phyloP scores from a whole-genome alignment of 768 basidiomycete species.

The Leccinum sublutescens region DNA sequence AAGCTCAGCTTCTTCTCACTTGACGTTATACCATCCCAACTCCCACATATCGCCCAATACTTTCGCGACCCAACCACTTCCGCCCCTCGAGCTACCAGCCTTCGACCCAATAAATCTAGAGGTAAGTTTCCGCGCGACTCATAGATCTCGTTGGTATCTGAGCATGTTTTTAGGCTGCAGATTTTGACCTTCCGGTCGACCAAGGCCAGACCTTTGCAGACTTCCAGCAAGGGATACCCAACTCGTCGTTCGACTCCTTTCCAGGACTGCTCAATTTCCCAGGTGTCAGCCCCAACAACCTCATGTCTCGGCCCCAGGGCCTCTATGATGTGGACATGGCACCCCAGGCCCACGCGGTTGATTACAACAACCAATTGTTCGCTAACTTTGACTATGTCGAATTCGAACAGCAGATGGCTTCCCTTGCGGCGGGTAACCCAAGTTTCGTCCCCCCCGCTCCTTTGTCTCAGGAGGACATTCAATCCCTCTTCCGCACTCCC shows the following conservation, averaged over 20 bases:
- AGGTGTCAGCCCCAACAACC: slow-evolving; percentile 30
- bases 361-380: slow-evolving; percentile 20
- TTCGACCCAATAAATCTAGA: slow-evolving; percentile 6
- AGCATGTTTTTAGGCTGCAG: slow-evolving; percentile 7
- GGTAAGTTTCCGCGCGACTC: slow-evolving; percentile 5
- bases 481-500: slow-evolving; percentile 21
- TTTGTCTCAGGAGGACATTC: slow-evolving; percentile 16
- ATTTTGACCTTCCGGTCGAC: slow-evolving; percentile 14
- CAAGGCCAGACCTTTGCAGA: slow-evolving; percentile 8
- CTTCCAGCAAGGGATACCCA: background rate
- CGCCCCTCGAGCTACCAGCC: background rate
- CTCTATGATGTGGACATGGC: slow-evolving; percentile 37
- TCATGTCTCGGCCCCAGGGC: slow-evolving; percentile 36
- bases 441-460: slow-evolving; percentile 3
- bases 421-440: slow-evolving; percentile 1
- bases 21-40: slow-evolving; percentile 3
- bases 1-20: slow-evolving; percentile 20
- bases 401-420: slow-evolving; percentile 9
- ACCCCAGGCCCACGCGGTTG: background rate
- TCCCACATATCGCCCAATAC: slow-evolving; percentile 15
- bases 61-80: slow-evolving; percentile 9
- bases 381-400: slow-evolving; percentile 22
- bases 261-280: slow-evolving; percentile 34
- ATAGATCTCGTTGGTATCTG: background rate
- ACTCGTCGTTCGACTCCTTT: slow-evolving; percentile 23